Evolutionary conservation across 805 yeast species (phyloP).

Genomic region (Metschnikowia dekortorum): DNA sequence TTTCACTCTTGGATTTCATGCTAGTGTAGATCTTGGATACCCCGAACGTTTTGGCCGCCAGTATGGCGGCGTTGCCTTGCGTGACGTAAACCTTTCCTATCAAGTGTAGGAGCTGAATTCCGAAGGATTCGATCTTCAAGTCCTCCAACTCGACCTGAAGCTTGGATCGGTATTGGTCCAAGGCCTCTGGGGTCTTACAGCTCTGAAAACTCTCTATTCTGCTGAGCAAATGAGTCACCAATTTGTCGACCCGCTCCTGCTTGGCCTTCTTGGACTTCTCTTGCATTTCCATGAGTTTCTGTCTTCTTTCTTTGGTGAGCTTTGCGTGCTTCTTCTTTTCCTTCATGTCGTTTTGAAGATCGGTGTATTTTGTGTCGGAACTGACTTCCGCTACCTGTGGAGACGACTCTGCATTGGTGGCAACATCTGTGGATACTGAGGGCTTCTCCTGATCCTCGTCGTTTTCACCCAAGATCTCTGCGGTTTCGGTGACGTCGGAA

Average conservation of each 20-base stretch:
- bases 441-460: slow-evolving; percentile 33
- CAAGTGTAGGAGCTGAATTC: slow-evolving; percentile 77
- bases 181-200: slow-evolving; percentile 61
- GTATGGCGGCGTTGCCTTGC: slow-evolving; percentile 70
- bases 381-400: neutral
- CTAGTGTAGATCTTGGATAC: slow-evolving; percentile 78
- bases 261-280: slow-evolving; percentile 51
- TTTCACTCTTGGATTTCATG: slow-evolving; percentile 78
- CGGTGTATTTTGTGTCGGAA: slow-evolving; percentile 4
- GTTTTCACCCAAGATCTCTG: slow-evolving; percentile 38
- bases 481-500: slow-evolving; percentile 65
- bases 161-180: slow-evolving; percentile 49
- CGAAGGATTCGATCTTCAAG: slow-evolving; percentile 92
- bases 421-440: slow-evolving; percentile 16
- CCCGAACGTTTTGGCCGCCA: slow-evolving; percentile 79
- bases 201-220: slow-evolving; percentile 49
- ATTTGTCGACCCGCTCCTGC: slow-evolving; percentile 45
- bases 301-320: slow-evolving; percentile 38
- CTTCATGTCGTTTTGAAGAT: slow-evolving; percentile 20
- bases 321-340: slow-evolving; percentile 29
- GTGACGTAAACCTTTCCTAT: slow-evolving; percentile 75
- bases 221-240: slow-evolving; percentile 45
- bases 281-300: slow-evolving; percentile 47
- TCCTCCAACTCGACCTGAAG: slow-evolving; percentile 65
- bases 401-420: slow-evolving; percentile 17